These are phyloP conservation scores for Fusarium chaquense DNA, from an alignment of 2,329 filamentous ascomycete genomes.

Conservation along the genomic window DNA sequence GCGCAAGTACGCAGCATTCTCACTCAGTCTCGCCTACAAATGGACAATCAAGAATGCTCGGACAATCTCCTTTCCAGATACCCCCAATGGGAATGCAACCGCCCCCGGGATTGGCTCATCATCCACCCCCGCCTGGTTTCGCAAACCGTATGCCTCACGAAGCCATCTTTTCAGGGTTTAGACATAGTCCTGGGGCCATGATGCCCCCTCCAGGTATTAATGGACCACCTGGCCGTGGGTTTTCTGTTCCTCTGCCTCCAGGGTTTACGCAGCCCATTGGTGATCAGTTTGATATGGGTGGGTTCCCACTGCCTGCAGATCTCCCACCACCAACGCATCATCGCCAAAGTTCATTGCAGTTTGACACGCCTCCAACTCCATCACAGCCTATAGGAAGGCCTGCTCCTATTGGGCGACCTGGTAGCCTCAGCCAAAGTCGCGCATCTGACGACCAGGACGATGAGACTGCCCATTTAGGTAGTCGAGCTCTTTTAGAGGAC, in stretches of 20 bases:
- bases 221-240: constrained; percentile 58
- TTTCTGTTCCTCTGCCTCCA: constrained; percentile 54
- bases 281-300: constrained; percentile 51
- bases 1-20: constrained; percentile 56
- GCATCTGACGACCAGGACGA: constrained; percentile 71
- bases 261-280: constrained; percentile 51
- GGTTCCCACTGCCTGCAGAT: constrained; percentile 53
- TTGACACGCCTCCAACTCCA: constrained; percentile 67
- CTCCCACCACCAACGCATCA: constrained; percentile 68
- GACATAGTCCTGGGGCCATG: constrained; percentile 61
- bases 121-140: constrained; percentile 60
- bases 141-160: constrained; percentile 70
- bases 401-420: constrained; percentile 87
- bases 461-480: constrained; percentile 85
- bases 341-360: constrained; percentile 78
- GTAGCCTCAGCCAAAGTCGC: constrained; percentile 73
- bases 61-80: constrained; percentile 63
- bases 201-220: constrained; percentile 65
- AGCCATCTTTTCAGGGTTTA: constrained; percentile 61
- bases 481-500: constrained; percentile 87
- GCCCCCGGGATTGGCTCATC: constrained; percentile 54
- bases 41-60: constrained; percentile 51
- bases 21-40: constrained; percentile 69
- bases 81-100: constrained; percentile 67
- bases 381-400: constrained; percentile 84